Base-by-base conservation (phyloP, 306 rosid genomes). In the Medicago ruthenica region DNA sequence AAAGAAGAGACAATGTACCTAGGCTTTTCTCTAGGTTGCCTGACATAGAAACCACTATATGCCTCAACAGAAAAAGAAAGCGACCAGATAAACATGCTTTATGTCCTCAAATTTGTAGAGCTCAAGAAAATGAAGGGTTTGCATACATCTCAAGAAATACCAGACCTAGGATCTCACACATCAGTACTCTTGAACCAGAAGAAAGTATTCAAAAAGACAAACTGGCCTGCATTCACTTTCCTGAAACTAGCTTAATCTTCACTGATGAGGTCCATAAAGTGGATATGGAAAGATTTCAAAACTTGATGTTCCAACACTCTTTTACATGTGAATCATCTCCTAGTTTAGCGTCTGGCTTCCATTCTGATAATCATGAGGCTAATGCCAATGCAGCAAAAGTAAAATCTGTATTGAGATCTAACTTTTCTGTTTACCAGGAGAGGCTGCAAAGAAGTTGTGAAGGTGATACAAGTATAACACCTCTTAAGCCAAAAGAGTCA, bases 41-140 rank as follows among this genome's bases (percentile, higher is more conserved):
- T 54, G 70, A 55, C 53, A 20, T 41, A 50, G 80, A 65, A 42
- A 70, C 68, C 51, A 2, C 42, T 13, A 36, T 79, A 21, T 8
- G 48, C 74, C 68, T 24, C 54, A 9, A 37, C 70, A 71, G 80
- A 74, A 77, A 67, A 77, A 83, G 84, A 75, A 80, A 60, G 74
- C 78, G n/a, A 55, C 55, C 51, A 9, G 77, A 74, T 70, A 48
- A 77, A 39, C 59, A 53, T 54, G 24, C 54, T 73, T 72, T 76
- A 7, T 58, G 41, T 10, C 79, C 44, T 60, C 71, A 50, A 24
- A 73, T 14, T 11, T 2, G 74, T 67, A 60, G 41, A 27, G 76
- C 50, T 75, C 54, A 50, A 67, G 79, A 81, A 60, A 66, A 24
- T 54, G 75, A 78, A 57, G 71, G 75, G 17, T 51, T 42, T 51